phyloP scores from a whole-genome alignment of 768 basidiomycete genomes.

The Leccinum imitatum region DNA sequence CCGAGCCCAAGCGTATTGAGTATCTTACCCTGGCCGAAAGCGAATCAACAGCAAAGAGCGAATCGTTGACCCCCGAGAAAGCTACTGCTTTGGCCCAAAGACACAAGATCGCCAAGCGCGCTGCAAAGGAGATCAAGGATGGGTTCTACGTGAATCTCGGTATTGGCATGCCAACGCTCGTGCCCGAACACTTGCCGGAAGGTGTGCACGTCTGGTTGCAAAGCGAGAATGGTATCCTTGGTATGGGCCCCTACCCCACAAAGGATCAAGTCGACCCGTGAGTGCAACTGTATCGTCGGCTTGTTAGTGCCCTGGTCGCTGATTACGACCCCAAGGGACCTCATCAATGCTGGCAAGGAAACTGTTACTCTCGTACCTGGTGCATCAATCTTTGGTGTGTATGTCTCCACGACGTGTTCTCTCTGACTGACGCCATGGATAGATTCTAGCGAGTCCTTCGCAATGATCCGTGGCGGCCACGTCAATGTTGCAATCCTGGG shows the following conservation, averaged over 20 bases:
- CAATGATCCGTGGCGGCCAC: slow-evolving; percentile 97
- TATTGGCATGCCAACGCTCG: slow-evolving; percentile 89
- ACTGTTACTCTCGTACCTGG: slow-evolving; percentile 91
- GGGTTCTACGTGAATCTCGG: slow-evolving; percentile 89
- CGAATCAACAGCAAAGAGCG: slow-evolving; percentile 31
- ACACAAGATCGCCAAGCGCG: slow-evolving; percentile 79
- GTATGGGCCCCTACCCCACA: slow-evolving; percentile 89
- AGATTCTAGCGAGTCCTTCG: slow-evolving; percentile 91
- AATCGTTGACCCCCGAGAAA: slow-evolving; percentile 44
- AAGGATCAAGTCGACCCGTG: slow-evolving; percentile 78
- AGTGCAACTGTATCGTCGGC: slow-evolving; percentile 31
- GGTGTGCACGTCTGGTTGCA: slow-evolving; percentile 85
- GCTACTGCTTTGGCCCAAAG: slow-evolving; percentile 54
- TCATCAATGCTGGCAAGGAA: slow-evolving; percentile 95
- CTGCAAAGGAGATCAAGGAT: slow-evolving; percentile 86
- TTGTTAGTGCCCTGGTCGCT: slow-evolving; percentile 1
- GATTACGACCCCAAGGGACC: slow-evolving; percentile 51
- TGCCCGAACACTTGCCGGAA: slow-evolving; percentile 73
- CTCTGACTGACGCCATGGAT: slow-evolving; percentile 1
- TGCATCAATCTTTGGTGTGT: slow-evolving; percentile 83
- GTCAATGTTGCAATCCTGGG: slow-evolving; percentile 93
- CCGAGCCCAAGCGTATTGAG: slow-evolving; percentile 77
- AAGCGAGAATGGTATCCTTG: slow-evolving; percentile 88
- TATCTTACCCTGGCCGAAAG: slow-evolving; percentile 64
- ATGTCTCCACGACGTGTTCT: neutral